Evolutionary conservation across 192 early-diverging fungal species (phyloP).

Genomic region (Phlyctochytrium planicorne): DNA sequence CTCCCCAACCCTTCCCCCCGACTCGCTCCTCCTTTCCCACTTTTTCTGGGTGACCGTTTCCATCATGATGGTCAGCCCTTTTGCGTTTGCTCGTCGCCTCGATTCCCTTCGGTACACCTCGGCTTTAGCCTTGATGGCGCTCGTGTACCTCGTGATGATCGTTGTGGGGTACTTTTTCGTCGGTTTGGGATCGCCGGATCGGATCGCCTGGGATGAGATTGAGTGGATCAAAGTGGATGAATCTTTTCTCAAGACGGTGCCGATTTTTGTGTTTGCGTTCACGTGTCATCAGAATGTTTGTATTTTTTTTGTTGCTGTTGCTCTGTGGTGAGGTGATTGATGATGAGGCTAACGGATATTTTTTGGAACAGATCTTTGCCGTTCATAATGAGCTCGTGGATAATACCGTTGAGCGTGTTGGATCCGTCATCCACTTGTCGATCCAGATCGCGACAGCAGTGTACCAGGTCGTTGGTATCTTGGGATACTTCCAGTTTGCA

Average conservation of each 20-base stretch:
- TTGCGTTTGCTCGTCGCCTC: constrained; percentile 77
- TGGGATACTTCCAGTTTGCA: constrained; percentile 94
- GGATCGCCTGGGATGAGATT: constrained; percentile 33
- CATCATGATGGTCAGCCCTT: constrained; percentile 69
- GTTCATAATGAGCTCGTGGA: constrained; percentile 93
- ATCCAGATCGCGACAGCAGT: constrained; percentile 72
- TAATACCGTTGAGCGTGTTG: constrained; percentile 71
- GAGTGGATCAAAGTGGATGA: constrained; percentile 50
- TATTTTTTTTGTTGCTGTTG: neutral
- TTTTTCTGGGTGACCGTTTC: constrained; percentile 83
- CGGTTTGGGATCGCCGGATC: constrained; percentile 16
- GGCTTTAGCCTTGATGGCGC: constrained; percentile 78
- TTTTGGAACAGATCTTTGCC: constrained; percentile 71
- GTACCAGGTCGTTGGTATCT: constrained; percentile 83
- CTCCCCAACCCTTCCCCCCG: constrained; percentile 24
- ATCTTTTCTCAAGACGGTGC: constrained; percentile 73
- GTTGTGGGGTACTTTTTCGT: constrained; percentile 71
- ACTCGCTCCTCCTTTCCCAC: constrained; percentile 33
- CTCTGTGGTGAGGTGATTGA: neutral
- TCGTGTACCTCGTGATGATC: constrained; percentile 82
- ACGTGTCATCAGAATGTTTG: constrained; percentile 98
- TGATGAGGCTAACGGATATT: constrained; percentile 12
- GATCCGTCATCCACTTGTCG: constrained; percentile 68
- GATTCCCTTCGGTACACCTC: constrained; percentile 91
- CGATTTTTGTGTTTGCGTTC: constrained; percentile 98